These are phyloP conservation scores for Aphanomyces euteiches DNA, from an alignment of 352 stramenopile species.

Conservation along the genomic window DNA sequence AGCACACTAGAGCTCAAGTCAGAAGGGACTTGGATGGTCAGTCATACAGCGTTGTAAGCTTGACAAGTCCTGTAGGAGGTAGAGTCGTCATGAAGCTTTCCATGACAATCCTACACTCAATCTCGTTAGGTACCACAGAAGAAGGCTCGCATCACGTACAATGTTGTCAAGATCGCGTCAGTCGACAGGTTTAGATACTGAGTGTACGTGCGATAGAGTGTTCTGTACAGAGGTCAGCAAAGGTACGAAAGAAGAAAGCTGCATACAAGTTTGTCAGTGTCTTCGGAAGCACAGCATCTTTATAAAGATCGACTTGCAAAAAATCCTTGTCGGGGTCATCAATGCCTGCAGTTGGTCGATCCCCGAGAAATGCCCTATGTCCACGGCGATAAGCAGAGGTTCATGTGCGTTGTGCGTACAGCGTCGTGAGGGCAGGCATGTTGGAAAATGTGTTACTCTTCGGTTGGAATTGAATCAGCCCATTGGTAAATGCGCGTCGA, in stretches of 20 bases:
- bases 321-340: slow-evolving; percentile 2
- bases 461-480: neutral
- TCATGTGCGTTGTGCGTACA: neutral
- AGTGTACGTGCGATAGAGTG: slow-evolving; percentile 7
- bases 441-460: neutral
- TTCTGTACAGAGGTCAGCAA: neutral
- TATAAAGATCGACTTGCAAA: neutral
- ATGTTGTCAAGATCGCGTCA: neutral
- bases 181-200: neutral
- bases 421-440: neutral
- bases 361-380: neutral
- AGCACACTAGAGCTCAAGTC: too few species aligned
- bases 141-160: neutral
- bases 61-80: neutral
- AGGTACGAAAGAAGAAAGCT: neutral
- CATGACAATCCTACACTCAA: neutral
- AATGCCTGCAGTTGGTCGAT: neutral
- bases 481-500: neutral
- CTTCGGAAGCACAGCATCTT: neutral
- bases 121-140: neutral
- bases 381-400: too few species aligned
- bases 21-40: too few species aligned
- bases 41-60: neutral
- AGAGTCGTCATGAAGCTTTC: slow-evolving; percentile 12
- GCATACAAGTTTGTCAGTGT: slow-evolving; percentile 8